Percentiles rank a stretch among this genome's conserved stretches.
Evolutionary conservation across 441 rosid species (phyloP).

Genomic region (Erysimum pusillum): DNA sequence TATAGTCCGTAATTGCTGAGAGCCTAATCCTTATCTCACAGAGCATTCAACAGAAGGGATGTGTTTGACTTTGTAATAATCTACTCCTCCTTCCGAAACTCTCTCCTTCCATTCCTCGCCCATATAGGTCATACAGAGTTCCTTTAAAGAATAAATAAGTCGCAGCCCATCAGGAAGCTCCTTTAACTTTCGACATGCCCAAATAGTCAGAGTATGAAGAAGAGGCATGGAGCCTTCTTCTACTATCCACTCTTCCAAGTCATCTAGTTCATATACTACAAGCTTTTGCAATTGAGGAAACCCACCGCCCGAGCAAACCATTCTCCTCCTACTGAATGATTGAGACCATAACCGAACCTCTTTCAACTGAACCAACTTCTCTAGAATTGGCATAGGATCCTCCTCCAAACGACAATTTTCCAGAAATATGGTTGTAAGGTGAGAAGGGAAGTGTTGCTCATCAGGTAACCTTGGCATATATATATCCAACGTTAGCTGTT

Average conservation of each 20-base stretch:
- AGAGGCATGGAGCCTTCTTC: constrained; percentile 43
- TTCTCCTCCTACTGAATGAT: not conserved
- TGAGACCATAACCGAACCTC: fast-evolving
- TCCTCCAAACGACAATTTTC: not conserved
- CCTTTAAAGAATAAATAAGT: constrained; percentile 4
- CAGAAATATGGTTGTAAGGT: not conserved
- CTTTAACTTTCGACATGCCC: not conserved
- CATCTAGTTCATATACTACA: fast-evolving
- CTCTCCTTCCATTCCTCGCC: not conserved
- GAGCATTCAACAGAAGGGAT: constrained; percentile 7
- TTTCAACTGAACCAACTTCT: not conserved
- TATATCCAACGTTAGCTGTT: fast-evolving
- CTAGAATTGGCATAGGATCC: constrained; percentile 25
- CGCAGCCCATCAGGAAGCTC: constrained; percentile 45
- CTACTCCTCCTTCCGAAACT: constrained; percentile 37
- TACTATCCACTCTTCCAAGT: constrained; percentile 39
- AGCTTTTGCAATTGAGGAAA: constrained; percentile 22
- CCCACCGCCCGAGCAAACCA: constrained; percentile 12
- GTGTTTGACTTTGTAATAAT: constrained; percentile 46
- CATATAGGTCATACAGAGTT: not conserved
- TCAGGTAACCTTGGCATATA: constrained; percentile 18
- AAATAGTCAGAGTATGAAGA: not conserved
- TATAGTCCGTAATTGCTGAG: not conserved
- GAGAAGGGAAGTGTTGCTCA: not conserved
- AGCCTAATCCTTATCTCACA: not conserved